Evolutionary conservation across 495 filamentous ascomycete species (phyloP).

Genomic region (Penicillium macrosclerotiorum): DNA sequence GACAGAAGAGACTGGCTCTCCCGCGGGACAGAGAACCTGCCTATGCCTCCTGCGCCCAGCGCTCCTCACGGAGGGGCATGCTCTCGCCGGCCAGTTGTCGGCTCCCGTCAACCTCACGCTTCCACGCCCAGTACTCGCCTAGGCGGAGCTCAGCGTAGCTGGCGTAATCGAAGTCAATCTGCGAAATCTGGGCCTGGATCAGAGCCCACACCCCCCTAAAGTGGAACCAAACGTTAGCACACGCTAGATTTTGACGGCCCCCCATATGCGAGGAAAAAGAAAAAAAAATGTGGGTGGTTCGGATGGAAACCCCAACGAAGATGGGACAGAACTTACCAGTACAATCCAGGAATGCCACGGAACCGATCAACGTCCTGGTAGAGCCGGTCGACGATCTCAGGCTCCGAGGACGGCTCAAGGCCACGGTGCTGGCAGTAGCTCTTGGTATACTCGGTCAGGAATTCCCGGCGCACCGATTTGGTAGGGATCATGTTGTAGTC

Average conservation of each 20-base stretch:
- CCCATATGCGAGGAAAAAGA: not conserved
- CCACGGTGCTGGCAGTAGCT: slow-evolving; percentile 43
- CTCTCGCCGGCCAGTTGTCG: slow-evolving; percentile 56
- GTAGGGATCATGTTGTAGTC: slow-evolving; percentile 84
- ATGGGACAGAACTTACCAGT: slow-evolving; percentile 47
- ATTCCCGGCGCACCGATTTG: slow-evolving; percentile 69
- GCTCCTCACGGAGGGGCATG: slow-evolving; percentile 70
- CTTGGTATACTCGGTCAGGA: slow-evolving; percentile 76
- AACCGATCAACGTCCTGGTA: slow-evolving; percentile 81
- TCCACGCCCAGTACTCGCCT: slow-evolving; percentile 96
- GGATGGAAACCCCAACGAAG: too few relatives aligned
- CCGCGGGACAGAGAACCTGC: not conserved
- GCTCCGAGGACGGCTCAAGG: slow-evolving; percentile 46
- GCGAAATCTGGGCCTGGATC: slow-evolving; percentile 91
- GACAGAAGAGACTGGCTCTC: not conserved
- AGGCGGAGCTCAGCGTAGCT: slow-evolving; percentile 84
- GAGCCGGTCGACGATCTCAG: slow-evolving; percentile 62
- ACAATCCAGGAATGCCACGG: slow-evolving; percentile 86
- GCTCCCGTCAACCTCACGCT: slow-evolving; percentile 63
- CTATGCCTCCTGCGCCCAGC: slow-evolving; percentile 68
- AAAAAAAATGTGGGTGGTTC: not conserved
- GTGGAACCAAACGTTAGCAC: slow-evolving; percentile 14
- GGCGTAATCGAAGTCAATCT: slow-evolving; percentile 97
- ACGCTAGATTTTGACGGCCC: not conserved
- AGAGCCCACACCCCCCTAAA: slow-evolving; percentile 90